Percentiles rank a stretch among this genome's conserved stretches.
Evolutionary conservation across 495 filamentous ascomycete genomes (phyloP).

Genomic region (Podospora australis): DNA sequence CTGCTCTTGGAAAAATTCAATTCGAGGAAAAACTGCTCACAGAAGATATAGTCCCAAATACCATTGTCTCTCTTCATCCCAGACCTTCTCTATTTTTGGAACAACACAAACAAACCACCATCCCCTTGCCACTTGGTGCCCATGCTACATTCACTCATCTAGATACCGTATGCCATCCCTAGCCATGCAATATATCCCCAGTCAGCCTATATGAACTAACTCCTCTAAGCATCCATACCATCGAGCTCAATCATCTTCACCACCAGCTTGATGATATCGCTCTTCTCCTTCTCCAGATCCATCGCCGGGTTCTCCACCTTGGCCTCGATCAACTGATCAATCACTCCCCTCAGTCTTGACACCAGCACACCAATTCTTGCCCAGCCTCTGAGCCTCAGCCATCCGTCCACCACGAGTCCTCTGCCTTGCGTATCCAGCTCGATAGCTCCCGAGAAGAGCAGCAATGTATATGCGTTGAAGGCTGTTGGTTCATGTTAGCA

Average conservation of each 20-base stretch:
- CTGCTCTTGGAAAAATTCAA: too few relatives aligned
- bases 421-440: constrained; percentile 80
- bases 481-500: constrained; percentile 41
- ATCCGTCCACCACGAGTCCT: constrained; percentile 86
- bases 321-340: constrained; percentile 72
- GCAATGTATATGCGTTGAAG: constrained; percentile 82
- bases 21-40: too few relatives aligned
- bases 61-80: too few relatives aligned
- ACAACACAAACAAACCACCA: too few relatives aligned
- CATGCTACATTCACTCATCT: too few relatives aligned
- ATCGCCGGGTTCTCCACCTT: constrained; percentile 70
- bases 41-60: too few relatives aligned
- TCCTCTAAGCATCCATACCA: constrained; percentile 59
- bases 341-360: constrained; percentile 71
- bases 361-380: constrained; percentile 90
- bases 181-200: too few relatives aligned
- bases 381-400: constrained; percentile 87
- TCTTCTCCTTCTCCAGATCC: constrained; percentile 41
- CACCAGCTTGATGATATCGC: constrained; percentile 68
- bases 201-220: neutral
- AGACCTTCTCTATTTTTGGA: too few relatives aligned
- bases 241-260: constrained; percentile 78
- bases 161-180: too few relatives aligned
- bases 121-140: too few relatives aligned
- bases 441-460: constrained; percentile 85